Evolutionary conservation across 2,329 filamentous ascomycete species (phyloP).

Genomic region (Paraphaeosphaeria minitans): DNA sequence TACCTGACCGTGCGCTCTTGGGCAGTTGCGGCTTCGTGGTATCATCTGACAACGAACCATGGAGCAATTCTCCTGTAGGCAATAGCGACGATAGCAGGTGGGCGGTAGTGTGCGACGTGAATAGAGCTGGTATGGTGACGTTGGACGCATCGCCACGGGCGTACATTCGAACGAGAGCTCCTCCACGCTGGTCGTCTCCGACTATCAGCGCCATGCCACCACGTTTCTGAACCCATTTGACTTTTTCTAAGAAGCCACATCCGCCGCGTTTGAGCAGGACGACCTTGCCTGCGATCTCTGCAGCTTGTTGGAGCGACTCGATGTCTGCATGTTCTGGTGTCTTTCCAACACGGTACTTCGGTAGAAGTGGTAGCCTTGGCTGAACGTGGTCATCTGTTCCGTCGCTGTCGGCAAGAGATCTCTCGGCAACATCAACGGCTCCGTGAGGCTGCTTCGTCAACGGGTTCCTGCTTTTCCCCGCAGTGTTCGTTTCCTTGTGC

Average conservation of each 20-base stretch:
- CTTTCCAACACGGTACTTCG: constrained; percentile 37
- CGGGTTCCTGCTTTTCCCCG: constrained; percentile 16
- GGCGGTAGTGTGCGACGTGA: constrained; percentile 93
- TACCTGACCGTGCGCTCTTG: constrained; percentile 24
- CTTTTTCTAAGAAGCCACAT: constrained; percentile 95
- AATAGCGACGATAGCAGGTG: constrained; percentile 89
- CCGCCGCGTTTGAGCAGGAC: constrained; percentile 90
- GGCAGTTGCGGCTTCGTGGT: constrained; percentile 40
- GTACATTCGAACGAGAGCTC: constrained; percentile 94
- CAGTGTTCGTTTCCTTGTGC: constrained; percentile 12
- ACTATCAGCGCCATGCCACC: constrained; percentile 91
- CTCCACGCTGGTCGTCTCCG: constrained; percentile 88
- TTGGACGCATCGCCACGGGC: constrained; percentile 96
- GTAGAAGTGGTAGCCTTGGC: constrained; percentile 55
- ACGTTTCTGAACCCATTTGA: constrained; percentile 92
- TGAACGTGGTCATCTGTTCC: constrained; percentile 84
- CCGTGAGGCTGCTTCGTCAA: constrained; percentile 9
- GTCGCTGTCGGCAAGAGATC: constrained; percentile 58
- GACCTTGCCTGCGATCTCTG: constrained; percentile 91
- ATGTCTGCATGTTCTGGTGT: constrained; percentile 75
- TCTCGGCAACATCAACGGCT: constrained; percentile 1
- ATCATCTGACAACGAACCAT: constrained; percentile 65
- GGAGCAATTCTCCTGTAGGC: constrained; percentile 67
- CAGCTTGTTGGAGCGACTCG: constrained; percentile 85
- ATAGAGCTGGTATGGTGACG: constrained; percentile 89